Evolutionary conservation across 2,329 filamentous ascomycete genomes (phyloP), one percentile per base, ranked within the genome.

Genomic region (Botrytis pseudocinerea): DNA sequence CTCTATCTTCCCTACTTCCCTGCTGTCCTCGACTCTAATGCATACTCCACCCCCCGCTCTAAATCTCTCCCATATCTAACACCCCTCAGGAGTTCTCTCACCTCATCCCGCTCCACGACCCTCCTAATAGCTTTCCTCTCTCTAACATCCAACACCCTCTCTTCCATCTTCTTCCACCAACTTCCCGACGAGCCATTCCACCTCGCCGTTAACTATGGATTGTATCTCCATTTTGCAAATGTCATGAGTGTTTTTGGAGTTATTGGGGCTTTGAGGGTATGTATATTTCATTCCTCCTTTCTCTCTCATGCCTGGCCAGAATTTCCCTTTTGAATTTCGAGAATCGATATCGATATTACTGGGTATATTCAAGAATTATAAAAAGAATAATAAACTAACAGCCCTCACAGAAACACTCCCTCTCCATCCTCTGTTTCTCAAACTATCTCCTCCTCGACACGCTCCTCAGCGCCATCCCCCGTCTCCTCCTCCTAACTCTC

Each of bases 251-350:
- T 82, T 16, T 77, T 84, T 63, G 84, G 84, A 8, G 73, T 85
- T 40, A 70, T 84, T n/a, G 84, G 84, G 62, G 83, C 83, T 46
- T 60, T 84, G n/a, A 80, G 80, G 78, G 84, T 85, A 81, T 74
- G 81, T 54, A 40, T 40, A 20, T 78, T 9, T 44, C 10, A 54
- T 32, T 38, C 28, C 60, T n/a, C 62, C 35, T 72, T 75, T 76
- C 4, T 74, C 78, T 46, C 77, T 73, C 32, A 73, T 80, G 69
- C 73, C 77, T 32, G 72, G 80, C 73, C 79, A 16, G 25, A n/a
- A 16, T n/a, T n/a, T 3, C 48, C 16, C 48, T n/a, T 16, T 54
- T 54, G 1, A n/a, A 54, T 7, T 7, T 14, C 5, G 25, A n/a
- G 48, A 54, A 54, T n/a, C 25, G 25, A n/a, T 16, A 54, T 54